phyloP scores from a whole-genome alignment of 768 basidiomycete genomes.

The Macrolepiota fuliginosa region DNA sequence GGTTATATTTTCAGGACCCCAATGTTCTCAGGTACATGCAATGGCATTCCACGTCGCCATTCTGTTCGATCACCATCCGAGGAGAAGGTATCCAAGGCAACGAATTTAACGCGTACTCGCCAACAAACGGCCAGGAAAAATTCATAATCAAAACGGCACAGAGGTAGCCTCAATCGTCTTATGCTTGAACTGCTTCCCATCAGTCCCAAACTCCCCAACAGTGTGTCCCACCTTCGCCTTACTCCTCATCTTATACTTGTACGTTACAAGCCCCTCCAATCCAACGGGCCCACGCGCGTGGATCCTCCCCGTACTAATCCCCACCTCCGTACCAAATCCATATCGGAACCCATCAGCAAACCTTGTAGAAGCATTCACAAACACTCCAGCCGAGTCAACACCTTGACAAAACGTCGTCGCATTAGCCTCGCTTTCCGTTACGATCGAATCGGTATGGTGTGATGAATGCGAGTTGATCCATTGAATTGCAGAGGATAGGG shows the following conservation, averaged over 20 bases:
- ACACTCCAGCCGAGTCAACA: constrained; percentile 90
- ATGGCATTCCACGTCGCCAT: too few relatives aligned
- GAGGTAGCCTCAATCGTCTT: constrained; percentile 36
- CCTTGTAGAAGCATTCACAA: constrained; percentile 91
- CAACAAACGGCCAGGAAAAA: neutral
- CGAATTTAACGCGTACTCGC: neutral
- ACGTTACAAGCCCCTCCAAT: constrained; percentile 88
- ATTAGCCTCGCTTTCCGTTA: constrained; percentile 73
- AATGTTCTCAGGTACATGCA: too few relatives aligned
- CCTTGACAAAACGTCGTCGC: constrained; percentile 78
- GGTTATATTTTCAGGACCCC: too few relatives aligned
- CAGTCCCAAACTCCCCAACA: constrained; percentile 82
- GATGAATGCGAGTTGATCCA: constrained; percentile 94
- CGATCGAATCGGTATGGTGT: constrained; percentile 92
- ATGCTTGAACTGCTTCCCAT: constrained; percentile 77
- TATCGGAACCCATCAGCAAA: constrained; percentile 97
- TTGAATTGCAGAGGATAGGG: constrained; percentile 69
- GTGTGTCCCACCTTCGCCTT: constrained; percentile 71
- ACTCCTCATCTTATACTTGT: constrained; percentile 93
- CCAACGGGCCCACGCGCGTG: constrained; percentile 97
- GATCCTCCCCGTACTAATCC: constrained; percentile 94
- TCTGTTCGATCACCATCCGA: too few relatives aligned
- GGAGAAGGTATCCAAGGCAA: too few relatives aligned
- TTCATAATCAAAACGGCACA: constrained; percentile 39
- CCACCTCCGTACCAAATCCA: constrained; percentile 97